A percentile compares a stretch with the other conserved stretches of the same genome.
Evolutionary conservation across 2,329 filamentous ascomycete species (phyloP).

Genomic region (Hypoxylon sp.): DNA sequence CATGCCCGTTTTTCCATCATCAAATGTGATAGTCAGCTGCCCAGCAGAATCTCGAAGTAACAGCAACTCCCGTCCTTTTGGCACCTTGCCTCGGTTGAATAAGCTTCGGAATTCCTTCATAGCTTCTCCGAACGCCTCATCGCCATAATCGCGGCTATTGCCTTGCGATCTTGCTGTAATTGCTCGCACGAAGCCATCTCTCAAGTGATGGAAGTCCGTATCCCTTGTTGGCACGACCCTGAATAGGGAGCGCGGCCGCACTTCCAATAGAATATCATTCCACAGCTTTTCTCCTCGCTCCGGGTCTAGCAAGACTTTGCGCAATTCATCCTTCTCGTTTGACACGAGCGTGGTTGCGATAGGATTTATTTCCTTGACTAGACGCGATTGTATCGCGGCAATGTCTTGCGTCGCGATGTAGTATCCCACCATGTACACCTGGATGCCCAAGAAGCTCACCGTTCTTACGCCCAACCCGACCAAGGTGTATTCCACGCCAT

Average conservation of each 20-base stretch:
- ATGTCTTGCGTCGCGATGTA: slow-evolving; percentile 91
- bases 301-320: slow-evolving; percentile 77
- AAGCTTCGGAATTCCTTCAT: slow-evolving; percentile 84
- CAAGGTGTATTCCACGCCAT: slow-evolving; percentile 81
- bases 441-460: slow-evolving; percentile 89
- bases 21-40: slow-evolving; percentile 76
- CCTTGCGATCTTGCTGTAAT: slow-evolving; percentile 80
- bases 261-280: slow-evolving; percentile 76
- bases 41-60: slow-evolving; percentile 78
- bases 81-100: slow-evolving; percentile 85
- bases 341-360: slow-evolving; percentile 86
- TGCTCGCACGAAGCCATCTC: slow-evolving; percentile 90
- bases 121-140: slow-evolving; percentile 81
- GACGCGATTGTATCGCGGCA: slow-evolving; percentile 80
- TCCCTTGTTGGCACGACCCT: slow-evolving; percentile 91
- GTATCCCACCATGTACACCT: slow-evolving; percentile 95
- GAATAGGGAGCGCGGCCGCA: slow-evolving; percentile 81
- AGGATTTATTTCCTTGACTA: slow-evolving; percentile 82
- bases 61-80: slow-evolving; percentile 84
- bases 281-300: slow-evolving; percentile 79
- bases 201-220: slow-evolving; percentile 92
- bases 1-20: slow-evolving; percentile 66
- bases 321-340: slow-evolving; percentile 82
- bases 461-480: slow-evolving; percentile 89
- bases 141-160: slow-evolving; percentile 68